Evolutionary conservation across 768 basidiomycete species (phyloP).

Genomic region (Glaciozyma antarctica): DNA sequence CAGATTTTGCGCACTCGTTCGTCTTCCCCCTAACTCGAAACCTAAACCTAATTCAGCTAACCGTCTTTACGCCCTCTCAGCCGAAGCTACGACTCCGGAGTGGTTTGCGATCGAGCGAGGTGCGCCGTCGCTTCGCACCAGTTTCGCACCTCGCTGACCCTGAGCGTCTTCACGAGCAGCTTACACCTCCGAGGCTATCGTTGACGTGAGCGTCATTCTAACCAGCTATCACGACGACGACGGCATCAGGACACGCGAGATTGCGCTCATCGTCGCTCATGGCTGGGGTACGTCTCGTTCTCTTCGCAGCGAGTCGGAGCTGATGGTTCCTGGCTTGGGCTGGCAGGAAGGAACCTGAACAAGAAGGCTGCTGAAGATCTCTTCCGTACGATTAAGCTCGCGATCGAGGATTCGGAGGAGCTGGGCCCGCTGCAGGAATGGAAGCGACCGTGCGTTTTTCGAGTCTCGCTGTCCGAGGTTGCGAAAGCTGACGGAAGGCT

Average conservation of each 20-base stretch:
- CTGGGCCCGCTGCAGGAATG: conserved; percentile 13
- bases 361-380: conserved; percentile 4
- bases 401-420: conserved; percentile 9
- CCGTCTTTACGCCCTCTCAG: no score
- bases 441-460: conserved; percentile 13
- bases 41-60: no score
- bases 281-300: conserved; percentile 3
- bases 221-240: conserved; percentile 21
- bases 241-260: conserved; percentile 17
- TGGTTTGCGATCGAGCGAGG: conserved; percentile 43
- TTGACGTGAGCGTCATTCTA: conserved; percentile 25
- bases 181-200: conserved; percentile 25
- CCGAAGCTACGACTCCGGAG: conserved; percentile 45
- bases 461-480: no score
- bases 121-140: background rate
- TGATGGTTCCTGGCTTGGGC: no score
- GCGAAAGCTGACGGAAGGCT: no score
- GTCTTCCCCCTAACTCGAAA: no score
- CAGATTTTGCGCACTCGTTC: conserved; percentile 24
- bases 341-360: background rate
- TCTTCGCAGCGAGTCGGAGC: background rate
- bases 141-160: no score
- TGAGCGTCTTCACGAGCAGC: conserved; percentile 14
- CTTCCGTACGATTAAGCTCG: conserved; percentile 14
- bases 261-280: conserved; percentile 30